Percentiles rank a stretch among this genome's conserved stretches.
These are phyloP conservation scores for Trichophyton benhamiae DNA, from an alignment of 2,329 filamentous ascomycete species.

Conservation along the genomic window DNA sequence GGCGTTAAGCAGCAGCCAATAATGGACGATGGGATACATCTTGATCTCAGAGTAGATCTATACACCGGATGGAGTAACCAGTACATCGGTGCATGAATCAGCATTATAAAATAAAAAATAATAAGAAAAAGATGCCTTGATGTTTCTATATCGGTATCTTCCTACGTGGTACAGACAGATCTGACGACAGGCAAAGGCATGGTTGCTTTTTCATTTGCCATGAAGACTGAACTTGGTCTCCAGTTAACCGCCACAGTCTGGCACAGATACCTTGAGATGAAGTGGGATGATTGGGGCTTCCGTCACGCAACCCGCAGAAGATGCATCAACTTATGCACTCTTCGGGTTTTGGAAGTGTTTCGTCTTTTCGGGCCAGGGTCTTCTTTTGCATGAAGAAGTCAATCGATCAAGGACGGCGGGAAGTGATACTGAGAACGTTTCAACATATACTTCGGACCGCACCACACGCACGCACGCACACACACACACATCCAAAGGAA, in stretches of 20 bases:
- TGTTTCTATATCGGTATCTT: too few relatives aligned
- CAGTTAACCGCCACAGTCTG: conserved; percentile 1
- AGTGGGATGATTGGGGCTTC: not conserved
- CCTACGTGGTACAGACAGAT: too few relatives aligned
- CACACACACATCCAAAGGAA: too few relatives aligned
- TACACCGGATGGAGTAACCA: not conserved
- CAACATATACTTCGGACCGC: not conserved
- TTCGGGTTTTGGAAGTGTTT: conserved; percentile 4
- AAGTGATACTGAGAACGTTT: not conserved
- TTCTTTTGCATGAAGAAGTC: not conserved
- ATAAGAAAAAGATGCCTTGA: too few relatives aligned
- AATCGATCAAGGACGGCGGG: not conserved
- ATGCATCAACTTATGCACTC: not conserved
- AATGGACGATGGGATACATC: not conserved
- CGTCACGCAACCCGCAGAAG: not conserved
- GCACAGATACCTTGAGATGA: not conserved
- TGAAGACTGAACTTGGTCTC: not conserved
- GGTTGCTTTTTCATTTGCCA: not conserved
- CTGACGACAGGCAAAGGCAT: not conserved
- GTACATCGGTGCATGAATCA: not conserved
- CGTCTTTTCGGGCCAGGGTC: not conserved
- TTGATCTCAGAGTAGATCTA: not conserved
- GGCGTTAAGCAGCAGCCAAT: not conserved
- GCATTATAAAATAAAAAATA: not conserved
- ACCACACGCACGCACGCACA: not conserved